Base-by-base conservation (phyloP, 495 filamentous ascomycete genomes). In the Hyaloscypha bicolor region DNA sequence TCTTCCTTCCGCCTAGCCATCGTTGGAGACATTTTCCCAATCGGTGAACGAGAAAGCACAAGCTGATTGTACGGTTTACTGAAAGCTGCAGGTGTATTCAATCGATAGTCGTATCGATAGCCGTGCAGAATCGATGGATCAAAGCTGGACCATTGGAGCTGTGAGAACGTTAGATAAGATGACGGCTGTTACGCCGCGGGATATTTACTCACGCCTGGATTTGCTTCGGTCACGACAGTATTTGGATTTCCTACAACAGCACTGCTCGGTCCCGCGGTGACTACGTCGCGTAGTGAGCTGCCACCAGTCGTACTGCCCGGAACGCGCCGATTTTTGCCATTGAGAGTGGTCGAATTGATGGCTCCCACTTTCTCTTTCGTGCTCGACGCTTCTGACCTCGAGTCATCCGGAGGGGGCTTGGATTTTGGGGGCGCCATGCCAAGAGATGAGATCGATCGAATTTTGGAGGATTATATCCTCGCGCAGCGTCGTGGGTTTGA, bases 71-170 rank as follows among this genome's bases (percentile, higher is more conserved):
- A 88, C 42, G 89, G 84, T 65, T 82, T 90, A 66, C 85, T 82
- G 81, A 89, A 94, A 69, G 91, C 83, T 31, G 83, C 80, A 30
- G 92, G 88, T 3, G 76, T 78, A 70, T 85, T 81, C 69, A 96
- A 83, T 69, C 87, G 86, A 80, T 94, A 90, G 66, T 88, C 85
- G 73, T 91, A 86, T 66, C 91, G 88, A 81, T 96, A 96, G 74
- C 86, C 84, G 77, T 94, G 90, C 65, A 96, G 86, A 70, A 93
- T 82, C 22, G 86, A 81, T 69, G 86, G 80, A 21, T 91, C 87
- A 72, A 93, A 88, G 32, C 89, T 85, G 39, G 85, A 81, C 92
- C 92, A 96, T 69, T 87, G 83, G 63, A 96, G 85, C 92, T 96
- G 71, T 60, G 22, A 55, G n/a, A 62, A n/a, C 33, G 48, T 53